Evolutionary conservation across 345 rosid genomes (phyloP).

Genomic region (Heritiera littoralis): DNA sequence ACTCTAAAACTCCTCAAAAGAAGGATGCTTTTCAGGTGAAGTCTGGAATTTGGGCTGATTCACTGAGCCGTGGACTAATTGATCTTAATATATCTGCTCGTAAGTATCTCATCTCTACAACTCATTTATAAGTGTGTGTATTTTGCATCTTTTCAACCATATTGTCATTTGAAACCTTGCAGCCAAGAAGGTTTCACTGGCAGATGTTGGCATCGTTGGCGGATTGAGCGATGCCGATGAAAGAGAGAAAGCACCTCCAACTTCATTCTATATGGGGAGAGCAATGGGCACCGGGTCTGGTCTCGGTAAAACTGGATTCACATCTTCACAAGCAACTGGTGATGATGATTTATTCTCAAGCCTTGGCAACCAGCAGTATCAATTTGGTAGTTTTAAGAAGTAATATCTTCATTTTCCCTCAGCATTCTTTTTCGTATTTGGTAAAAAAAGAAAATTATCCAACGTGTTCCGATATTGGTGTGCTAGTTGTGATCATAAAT

Average conservation of each 20-base stretch:
- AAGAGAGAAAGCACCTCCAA: slow-evolving; percentile 57
- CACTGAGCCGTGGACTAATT: slow-evolving; percentile 92
- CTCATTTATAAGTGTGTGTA: too few relatives aligned
- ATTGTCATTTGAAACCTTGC: slow-evolving; percentile 32
- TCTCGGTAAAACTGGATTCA: slow-evolving; percentile 60
- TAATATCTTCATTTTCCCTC: slow-evolving; percentile 30
- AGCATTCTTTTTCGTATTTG: slow-evolving; percentile 23
- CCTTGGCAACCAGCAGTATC: slow-evolving; percentile 62
- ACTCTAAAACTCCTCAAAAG: slow-evolving; percentile 47
- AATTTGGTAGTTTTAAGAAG: slow-evolving; percentile 61
- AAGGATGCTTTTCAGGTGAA: slow-evolving; percentile 75
- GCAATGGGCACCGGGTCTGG: slow-evolving; percentile 90
- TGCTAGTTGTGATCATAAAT: slow-evolving; percentile 17
- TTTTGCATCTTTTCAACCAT: background rate
- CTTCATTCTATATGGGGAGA: slow-evolving; percentile 78
- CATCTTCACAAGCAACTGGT: slow-evolving; percentile 38
- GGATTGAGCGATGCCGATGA: slow-evolving; percentile 63
- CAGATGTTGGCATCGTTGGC: slow-evolving; percentile 80
- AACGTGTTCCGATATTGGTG: background rate
- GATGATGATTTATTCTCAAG: slow-evolving; percentile 72
- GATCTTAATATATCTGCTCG: slow-evolving; percentile 98
- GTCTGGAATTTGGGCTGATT: slow-evolving; percentile 98
- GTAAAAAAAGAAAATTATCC: background rate
- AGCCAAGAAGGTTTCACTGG: slow-evolving; percentile 94
- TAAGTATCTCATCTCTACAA: slow-evolving; percentile 43